Evolutionary conservation across 192 early-diverging fungal genomes (phyloP).

Genomic region (Coemansia sp.): DNA sequence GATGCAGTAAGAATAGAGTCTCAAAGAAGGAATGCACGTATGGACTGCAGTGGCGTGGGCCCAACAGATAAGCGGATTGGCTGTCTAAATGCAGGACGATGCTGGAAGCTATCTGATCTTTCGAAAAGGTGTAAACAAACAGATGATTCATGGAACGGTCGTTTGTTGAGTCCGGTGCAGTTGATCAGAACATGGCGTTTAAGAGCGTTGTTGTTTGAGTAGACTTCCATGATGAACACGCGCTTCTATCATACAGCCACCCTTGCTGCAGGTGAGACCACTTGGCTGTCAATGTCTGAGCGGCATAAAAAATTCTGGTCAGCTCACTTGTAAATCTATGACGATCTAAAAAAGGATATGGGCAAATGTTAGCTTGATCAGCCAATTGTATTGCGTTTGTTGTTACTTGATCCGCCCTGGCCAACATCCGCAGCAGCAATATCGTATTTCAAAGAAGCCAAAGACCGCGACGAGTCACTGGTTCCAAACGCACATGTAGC

Average conservation of each 20-base stretch:
- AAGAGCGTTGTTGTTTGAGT: constrained; percentile 52
- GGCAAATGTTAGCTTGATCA: neutral
- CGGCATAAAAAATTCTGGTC: constrained; percentile 73
- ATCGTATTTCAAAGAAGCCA: constrained; percentile 1
- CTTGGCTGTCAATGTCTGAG: constrained; percentile 67
- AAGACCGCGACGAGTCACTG: neutral
- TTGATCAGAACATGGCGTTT: too few species aligned
- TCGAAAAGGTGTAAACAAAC: neutral
- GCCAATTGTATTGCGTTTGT: constrained; percentile 34
- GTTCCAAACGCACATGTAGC: neutral
- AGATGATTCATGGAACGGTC: neutral
- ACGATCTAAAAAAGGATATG: too few species aligned
- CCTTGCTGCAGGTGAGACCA: constrained; percentile 94
- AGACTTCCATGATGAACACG: constrained; percentile 63
- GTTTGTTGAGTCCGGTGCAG: neutral
- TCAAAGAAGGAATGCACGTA: neutral
- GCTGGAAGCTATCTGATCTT: neutral
- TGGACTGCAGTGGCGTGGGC: neutral
- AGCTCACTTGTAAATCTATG: too few species aligned
- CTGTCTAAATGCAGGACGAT: neutral
- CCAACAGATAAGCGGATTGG: constrained; percentile 2
- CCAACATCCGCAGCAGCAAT: neutral
- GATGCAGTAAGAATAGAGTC: neutral
- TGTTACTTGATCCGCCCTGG: neutral
- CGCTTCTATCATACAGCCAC: constrained; percentile 41